Base-by-base conservation (phyloP, 1,139 yeast genomes). In the Tardiomyces depauwii region DNA sequence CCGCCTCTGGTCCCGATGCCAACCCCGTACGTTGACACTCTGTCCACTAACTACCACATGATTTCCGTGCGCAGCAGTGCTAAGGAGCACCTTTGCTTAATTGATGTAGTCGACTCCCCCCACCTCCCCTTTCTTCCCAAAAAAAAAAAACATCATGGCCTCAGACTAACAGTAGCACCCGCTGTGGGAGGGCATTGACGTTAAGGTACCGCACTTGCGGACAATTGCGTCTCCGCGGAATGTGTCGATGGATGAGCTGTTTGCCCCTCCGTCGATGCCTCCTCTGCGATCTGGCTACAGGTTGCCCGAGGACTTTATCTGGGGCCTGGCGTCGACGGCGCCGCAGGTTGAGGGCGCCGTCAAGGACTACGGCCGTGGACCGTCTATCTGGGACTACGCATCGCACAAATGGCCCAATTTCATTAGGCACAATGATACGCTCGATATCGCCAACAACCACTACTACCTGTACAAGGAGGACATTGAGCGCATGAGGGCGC, bases 281-380 rank as follows among this genome's bases (percentile, higher is more conserved):
- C 40, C 42, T 1, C 27, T 48, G 13, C 41, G 41, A 13, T 41
- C 46, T 18, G 40, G 39, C 1, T 44, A 44, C 21, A 36, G 42
- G 9, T 44, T 55, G 2, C 59, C 59, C 9, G 27, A 28, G 21
- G 52, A 47, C 40, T 56, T 56, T 41, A 47, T 56, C 4, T 56
- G 59, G 59, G 59, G 59, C 13, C 48, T 51, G 55, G 57, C 54
- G 5, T 47, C 57, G n/a, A 53, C 57, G 18, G 59, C 58, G 3
- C 52, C 53, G 12, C 71, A 67, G 50, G 60, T 65, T 42, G 71
- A 67, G 55, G 71, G 71, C 18, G 69, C 70, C 7, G 55, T 61
- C 25, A 58, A 61, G 40, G 67, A 58, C 23, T 67, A 66, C 46
- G 68, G 68, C 10, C 55, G 64, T 44, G 57, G 65, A 2, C 71